Percentiles rank a stretch among this genome's conserved stretches.
Evolutionary conservation across 257 asterid genomes (phyloP).

Genomic region (Rubia yunnanensis): DNA sequence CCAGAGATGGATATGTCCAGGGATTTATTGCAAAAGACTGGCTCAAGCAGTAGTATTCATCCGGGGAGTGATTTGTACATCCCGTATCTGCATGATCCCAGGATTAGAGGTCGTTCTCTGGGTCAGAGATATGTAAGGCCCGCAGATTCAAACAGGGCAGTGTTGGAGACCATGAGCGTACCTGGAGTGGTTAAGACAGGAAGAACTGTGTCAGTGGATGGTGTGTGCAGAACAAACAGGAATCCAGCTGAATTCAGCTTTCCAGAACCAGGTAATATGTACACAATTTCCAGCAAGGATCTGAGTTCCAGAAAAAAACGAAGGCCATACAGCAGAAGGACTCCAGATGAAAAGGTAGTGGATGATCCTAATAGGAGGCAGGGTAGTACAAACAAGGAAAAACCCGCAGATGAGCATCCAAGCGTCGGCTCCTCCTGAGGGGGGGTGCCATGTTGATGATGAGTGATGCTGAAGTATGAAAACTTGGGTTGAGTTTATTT

Average conservation of each 20-base stretch:
- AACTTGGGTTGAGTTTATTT: no score
- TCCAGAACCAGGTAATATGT: conserved; percentile 42
- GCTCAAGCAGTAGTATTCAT: neutral
- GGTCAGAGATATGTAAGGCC: neutral
- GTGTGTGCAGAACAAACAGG: conserved; percentile 24
- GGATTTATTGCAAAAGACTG: neutral
- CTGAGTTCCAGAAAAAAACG: conserved; percentile 22
- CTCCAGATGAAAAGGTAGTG: neutral
- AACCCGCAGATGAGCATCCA: conserved; percentile 12
- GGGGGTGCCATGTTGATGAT: no score
- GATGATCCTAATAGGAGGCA: conserved; percentile 26
- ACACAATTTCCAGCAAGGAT: conserved; percentile 35
- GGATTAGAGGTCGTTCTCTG: neutral
- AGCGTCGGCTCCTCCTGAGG: neutral
- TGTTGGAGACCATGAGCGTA: conserved; percentile 1
- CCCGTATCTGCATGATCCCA: neutral
- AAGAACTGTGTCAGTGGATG: neutral
- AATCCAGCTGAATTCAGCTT: conserved; percentile 69
- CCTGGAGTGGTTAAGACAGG: neutral
- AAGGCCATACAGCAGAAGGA: conserved; percentile 8
- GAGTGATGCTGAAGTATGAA: neutral
- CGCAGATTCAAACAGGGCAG: conserved; percentile 3
- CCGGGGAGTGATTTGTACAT: neutral
- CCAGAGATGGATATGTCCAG: conserved; percentile 15
- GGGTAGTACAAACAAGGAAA: conserved; percentile 28